phyloP scores from a whole-genome alignment of 2,329 filamentous ascomycete genomes.

The Sarocladiaceae sp. region DNA sequence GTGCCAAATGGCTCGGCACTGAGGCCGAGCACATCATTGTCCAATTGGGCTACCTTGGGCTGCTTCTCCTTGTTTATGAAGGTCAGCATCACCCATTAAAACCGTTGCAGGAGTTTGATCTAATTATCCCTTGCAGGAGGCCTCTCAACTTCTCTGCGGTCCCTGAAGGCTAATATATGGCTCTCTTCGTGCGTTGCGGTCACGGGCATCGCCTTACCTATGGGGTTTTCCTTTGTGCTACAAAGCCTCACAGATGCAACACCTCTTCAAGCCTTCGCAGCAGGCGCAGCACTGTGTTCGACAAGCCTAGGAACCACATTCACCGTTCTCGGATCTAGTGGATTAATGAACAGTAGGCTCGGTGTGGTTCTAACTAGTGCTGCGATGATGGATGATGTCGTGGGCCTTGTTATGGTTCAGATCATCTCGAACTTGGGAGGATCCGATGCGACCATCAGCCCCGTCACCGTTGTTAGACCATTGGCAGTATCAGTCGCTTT shows the following conservation, averaged over 20 bases:
- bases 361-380: slow-evolving; percentile 63
- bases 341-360: slow-evolving; percentile 35
- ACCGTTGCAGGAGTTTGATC: background rate
- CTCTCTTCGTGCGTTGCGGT: slow-evolving; percentile 57
- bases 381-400: slow-evolving; percentile 77
- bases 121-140: slow-evolving; percentile 37
- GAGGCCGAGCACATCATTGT: slow-evolving; percentile 50
- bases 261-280: slow-evolving; percentile 59
- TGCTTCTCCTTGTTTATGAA: slow-evolving; percentile 69
- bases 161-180: slow-evolving; percentile 50
- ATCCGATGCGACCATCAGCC: slow-evolving; percentile 18
- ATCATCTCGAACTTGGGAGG: slow-evolving; percentile 60
- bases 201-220: slow-evolving; percentile 58
- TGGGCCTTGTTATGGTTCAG: slow-evolving; percentile 70
- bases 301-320: slow-evolving; percentile 69
- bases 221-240: slow-evolving; percentile 59
- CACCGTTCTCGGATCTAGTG: slow-evolving; percentile 41
- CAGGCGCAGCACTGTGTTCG: slow-evolving; percentile 66
- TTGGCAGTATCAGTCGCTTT: slow-evolving; percentile 45
- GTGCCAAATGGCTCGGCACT: slow-evolving; percentile 49
- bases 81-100: slow-evolving; percentile 28
- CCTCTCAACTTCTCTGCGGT: slow-evolving; percentile 29
- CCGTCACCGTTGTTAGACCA: slow-evolving; percentile 35
- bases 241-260: slow-evolving; percentile 41
- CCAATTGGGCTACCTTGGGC: slow-evolving; percentile 64